A percentile compares a stretch with the other conserved stretches of the same genome.
phyloP scores from a whole-genome alignment of 345 rosid genomes.

The Geranium brycei region DNA sequence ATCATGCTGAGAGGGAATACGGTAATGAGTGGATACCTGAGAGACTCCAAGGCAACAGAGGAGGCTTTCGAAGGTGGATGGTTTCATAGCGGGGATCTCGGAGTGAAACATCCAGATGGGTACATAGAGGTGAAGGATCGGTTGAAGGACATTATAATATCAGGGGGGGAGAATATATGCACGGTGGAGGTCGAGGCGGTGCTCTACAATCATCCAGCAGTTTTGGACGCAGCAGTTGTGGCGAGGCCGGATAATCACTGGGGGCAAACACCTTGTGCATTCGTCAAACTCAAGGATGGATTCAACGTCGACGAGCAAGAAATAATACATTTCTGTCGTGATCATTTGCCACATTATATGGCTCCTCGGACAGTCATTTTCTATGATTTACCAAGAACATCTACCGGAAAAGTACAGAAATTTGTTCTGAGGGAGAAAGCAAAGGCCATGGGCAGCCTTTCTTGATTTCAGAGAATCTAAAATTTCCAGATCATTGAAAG shows the following conservation, averaged over 20 bases:
- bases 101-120: conserved; percentile 57
- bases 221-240: conserved; percentile 72
- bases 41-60: conserved; percentile 41
- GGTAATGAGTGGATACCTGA: conserved; percentile 66
- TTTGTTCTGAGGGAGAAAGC: conserved; percentile 55
- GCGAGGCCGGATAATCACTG: conserved; percentile 61
- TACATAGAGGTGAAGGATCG: conserved; percentile 70
- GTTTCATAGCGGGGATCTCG: conserved; percentile 70
- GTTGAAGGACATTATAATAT: conserved; percentile 55
- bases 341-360: conserved; percentile 60
- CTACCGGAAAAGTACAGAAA: conserved; percentile 71
- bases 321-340: conserved; percentile 44
- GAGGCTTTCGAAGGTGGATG: conserved; percentile 59
- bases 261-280: conserved; percentile 87
- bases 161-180: conserved; percentile 84
- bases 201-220: conserved; percentile 46
- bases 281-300: conserved; percentile 58
- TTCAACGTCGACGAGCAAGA: conserved; percentile 25
- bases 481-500: too few species aligned
- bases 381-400: conserved; percentile 56
- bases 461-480: conserved; percentile 7
- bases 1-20: conserved; percentile 67
- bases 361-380: conserved; percentile 59
- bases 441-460: conserved; percentile 31
- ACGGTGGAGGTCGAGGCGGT: conserved; percentile 49